Percentiles rank a stretch among this genome's conserved stretches.
These are phyloP conservation scores for Mitragyna speciosa DNA, from an alignment of 257 asterid genomes.

Conservation along the genomic window DNA sequence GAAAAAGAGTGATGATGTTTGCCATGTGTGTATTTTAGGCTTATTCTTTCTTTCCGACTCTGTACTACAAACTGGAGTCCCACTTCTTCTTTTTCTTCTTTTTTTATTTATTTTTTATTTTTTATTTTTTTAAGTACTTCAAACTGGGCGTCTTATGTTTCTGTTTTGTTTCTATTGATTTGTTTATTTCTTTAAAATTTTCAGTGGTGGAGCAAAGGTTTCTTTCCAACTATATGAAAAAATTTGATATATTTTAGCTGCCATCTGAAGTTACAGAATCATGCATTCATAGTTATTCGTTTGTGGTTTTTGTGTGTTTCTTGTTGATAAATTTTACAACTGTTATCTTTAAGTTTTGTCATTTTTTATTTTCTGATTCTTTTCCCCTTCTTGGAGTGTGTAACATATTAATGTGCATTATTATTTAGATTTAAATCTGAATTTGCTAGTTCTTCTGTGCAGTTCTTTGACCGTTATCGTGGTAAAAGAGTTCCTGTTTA, in stretches of 20 bases:
- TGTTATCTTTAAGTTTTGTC: not conserved
- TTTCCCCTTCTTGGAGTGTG: not conserved
- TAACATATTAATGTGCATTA: not conserved
- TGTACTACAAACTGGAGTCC: not conserved
- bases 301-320: not conserved
- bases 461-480: slow-evolving; percentile 77
- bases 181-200: too few relatives aligned
- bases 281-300: not conserved
- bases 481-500: slow-evolving; percentile 80
- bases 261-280: not conserved
- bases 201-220: not conserved
- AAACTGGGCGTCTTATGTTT: not conserved
- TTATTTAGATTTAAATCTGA: not conserved
- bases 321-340: not conserved
- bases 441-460: slow-evolving; percentile 30
- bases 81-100: too few relatives aligned
- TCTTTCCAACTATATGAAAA: not conserved
- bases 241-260: not conserved
- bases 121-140: not conserved
- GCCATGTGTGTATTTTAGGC: not conserved
- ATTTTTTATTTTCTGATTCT: not conserved
- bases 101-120: too few relatives aligned
- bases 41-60: not conserved
- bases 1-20: not conserved
- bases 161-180: not conserved